A percentile compares a stretch with the other conserved stretches of the same genome.
Conservation (phyloP, 441 rosid genomes). For the Populus hybrid region DNA sequence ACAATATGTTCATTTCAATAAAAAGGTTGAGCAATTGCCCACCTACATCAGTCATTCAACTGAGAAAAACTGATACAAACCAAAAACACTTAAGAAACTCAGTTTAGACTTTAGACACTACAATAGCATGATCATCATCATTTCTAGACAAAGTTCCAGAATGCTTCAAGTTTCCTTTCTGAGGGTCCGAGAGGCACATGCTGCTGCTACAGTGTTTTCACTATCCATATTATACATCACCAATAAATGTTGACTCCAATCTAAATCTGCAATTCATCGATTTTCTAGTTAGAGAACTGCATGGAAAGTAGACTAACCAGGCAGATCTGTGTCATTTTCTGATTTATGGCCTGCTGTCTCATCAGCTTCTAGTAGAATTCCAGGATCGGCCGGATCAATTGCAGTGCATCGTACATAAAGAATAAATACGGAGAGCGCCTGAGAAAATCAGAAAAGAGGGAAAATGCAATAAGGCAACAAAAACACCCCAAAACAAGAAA, state of each 20-base stretch:
- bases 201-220: neutral
- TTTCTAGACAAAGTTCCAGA: neutral
- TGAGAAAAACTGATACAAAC: neutral
- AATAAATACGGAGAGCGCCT: conserved; percentile 78
- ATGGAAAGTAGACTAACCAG: conserved; percentile 36
- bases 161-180: neutral
- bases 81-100: neutral
- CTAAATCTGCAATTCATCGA: neutral
- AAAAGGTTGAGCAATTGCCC: conserved; percentile 1
- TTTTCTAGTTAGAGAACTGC: conserved; percentile 5
- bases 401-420: no score
- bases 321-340: conserved; percentile 40
- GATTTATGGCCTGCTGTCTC: no score
- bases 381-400: no score
- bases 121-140: neutral
- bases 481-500: neutral
- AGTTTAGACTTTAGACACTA: neutral
- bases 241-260: neutral
- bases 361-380: no score
- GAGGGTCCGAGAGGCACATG: neutral
- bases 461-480: conserved; percentile 10
- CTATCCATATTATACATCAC: neutral
- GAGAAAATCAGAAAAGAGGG: conserved; percentile 9
- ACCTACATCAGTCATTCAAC: neutral
- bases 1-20: neutral